Evolutionary conservation across 306 rosid species (phyloP).

Genomic region (Mimosa pudica): DNA sequence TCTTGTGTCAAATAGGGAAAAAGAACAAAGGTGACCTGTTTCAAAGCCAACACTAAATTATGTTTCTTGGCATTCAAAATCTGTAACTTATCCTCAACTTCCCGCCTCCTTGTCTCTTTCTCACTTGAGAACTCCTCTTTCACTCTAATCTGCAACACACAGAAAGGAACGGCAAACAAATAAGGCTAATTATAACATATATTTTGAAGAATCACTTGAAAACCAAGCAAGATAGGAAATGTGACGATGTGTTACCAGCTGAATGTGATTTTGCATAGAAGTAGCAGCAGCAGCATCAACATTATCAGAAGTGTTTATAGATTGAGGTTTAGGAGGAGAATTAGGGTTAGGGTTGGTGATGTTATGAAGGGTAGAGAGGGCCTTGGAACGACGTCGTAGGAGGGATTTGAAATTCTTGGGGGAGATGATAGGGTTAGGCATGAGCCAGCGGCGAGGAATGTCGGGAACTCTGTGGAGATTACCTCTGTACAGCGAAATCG

Average conservation of each 20-base stretch:
- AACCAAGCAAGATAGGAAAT: slow-evolving; percentile 31
- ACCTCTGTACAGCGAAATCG: slow-evolving; percentile 92
- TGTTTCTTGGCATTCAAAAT: slow-evolving; percentile 83
- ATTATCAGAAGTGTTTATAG: slow-evolving; percentile 38
- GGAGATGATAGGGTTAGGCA: slow-evolving; percentile 76
- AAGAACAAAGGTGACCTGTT: slow-evolving; percentile 58
- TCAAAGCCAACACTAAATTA: slow-evolving; percentile 74
- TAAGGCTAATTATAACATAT: background rate
- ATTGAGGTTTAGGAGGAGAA: slow-evolving; percentile 25
- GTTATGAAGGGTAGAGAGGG: slow-evolving; percentile 59
- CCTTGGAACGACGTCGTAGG: slow-evolving; percentile 71
- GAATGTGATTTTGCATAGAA: slow-evolving; percentile 34
- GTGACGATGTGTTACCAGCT: slow-evolving; percentile 22
- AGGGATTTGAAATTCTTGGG: slow-evolving; percentile 75
- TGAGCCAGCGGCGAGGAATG: slow-evolving; percentile 82
- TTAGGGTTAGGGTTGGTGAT: slow-evolving; percentile 23
- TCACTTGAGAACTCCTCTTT: slow-evolving; percentile 48
- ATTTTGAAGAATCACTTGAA: background rate
- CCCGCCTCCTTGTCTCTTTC: slow-evolving; percentile 68
- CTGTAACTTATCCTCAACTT: slow-evolving; percentile 73
- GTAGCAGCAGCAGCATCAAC: slow-evolving; percentile 33
- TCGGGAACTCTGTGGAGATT: slow-evolving; percentile 85
- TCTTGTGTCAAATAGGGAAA: too few species aligned
- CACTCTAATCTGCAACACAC: slow-evolving; percentile 44
- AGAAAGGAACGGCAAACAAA: background rate